phyloP scores from a whole-genome alignment of 129 eudicot genomes.

The Kitagawia praeruptora region DNA sequence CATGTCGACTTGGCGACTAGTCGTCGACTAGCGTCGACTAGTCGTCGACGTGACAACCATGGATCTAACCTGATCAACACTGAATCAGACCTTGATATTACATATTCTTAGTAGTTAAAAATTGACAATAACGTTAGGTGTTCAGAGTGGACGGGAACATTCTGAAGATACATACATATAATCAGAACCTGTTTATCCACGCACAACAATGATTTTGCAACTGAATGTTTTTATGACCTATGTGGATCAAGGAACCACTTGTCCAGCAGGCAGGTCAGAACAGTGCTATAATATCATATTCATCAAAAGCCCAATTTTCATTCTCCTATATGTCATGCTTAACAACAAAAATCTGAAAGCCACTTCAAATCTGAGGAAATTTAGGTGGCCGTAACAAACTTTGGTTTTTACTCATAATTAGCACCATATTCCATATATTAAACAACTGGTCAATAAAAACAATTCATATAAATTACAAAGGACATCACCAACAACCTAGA shows the following conservation, averaged over 20 bases:
- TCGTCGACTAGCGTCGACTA: no score
- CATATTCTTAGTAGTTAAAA: neutral
- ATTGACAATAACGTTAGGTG: neutral
- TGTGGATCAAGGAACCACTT: neutral
- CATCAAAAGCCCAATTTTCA: neutral
- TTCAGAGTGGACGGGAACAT: neutral
- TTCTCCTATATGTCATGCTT: no score
- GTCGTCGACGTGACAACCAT: no score
- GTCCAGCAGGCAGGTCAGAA: no score
- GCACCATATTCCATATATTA: neutral
- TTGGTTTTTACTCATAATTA: neutral
- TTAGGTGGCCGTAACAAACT: neutral
- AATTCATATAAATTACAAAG: neutral
- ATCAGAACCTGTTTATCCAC: neutral
- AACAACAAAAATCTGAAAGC: neutral
- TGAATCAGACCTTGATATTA: neutral
- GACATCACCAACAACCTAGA: neutral
- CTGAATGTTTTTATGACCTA: neutral
- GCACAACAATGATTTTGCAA: neutral
- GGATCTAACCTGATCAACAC: no score
- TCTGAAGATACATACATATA: neutral
- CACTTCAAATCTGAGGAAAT: neutral
- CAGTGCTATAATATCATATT: no score
- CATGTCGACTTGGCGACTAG: no score
- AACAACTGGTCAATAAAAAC: neutral